A percentile compares a stretch with the other conserved stretches of the same genome.
Conservation (phyloP, 1,284 basidiomycete species). For the Ganoderma sinense region DNA sequence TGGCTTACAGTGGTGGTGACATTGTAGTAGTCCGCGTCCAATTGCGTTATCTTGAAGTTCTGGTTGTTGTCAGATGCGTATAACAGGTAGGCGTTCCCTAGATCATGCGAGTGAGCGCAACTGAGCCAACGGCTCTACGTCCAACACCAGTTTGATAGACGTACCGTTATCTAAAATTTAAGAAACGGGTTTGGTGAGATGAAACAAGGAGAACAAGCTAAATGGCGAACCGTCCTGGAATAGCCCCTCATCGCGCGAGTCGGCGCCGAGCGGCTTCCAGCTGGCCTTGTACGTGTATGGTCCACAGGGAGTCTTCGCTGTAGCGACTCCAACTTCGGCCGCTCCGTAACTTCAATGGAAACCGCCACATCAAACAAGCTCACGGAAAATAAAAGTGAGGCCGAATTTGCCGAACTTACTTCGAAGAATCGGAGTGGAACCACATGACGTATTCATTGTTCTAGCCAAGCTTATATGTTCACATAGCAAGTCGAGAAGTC, state of each 20-base stretch:
- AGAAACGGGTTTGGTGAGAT: background rate
- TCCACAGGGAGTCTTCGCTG: slow-evolving; percentile 63
- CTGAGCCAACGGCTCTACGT: slow-evolving; percentile 13
- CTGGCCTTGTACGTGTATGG: slow-evolving; percentile 64
- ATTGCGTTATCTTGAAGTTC: slow-evolving; percentile 69
- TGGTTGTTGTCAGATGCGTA: slow-evolving; percentile 75
- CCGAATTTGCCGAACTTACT: slow-evolving; percentile 47
- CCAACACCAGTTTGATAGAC: background rate
- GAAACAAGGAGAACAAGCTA: background rate
- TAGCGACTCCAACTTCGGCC: slow-evolving; percentile 69
- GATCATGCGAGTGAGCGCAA: slow-evolving; percentile 29
- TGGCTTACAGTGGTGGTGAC: slow-evolving; percentile 57
- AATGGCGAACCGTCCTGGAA: slow-evolving; percentile 58
- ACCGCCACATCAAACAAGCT: slow-evolving; percentile 6
- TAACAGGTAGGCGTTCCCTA: slow-evolving; percentile 57
- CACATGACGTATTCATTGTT: slow-evolving; percentile 74
- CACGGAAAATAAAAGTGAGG: background rate
- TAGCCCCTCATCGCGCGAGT: slow-evolving; percentile 67
- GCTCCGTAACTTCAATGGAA: slow-evolving; percentile 59
- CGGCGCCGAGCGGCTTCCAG: slow-evolving; percentile 63
- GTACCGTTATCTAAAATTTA: slow-evolving; percentile 27
- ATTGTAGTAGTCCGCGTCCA: slow-evolving; percentile 66
- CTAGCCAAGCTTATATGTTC: slow-evolving; percentile 39
- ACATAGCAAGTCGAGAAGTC: background rate
- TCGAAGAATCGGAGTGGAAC: slow-evolving; percentile 72